These are phyloP conservation scores for Dactylellina leptospora DNA, from an alignment of 2,329 filamentous ascomycete genomes.

Conservation along the genomic window DNA sequence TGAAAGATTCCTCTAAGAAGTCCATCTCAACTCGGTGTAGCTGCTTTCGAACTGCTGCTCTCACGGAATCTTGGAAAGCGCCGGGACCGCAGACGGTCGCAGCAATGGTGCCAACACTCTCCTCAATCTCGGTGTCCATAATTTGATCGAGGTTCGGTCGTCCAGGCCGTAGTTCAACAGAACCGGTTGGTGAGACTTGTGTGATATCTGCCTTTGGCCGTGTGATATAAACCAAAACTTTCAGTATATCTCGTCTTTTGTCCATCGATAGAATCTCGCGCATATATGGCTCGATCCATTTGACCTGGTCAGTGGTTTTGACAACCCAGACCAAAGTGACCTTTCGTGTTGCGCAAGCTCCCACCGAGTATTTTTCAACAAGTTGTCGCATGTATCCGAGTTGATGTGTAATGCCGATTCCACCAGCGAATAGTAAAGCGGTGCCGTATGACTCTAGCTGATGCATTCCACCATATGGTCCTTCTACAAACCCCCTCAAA, in stretches of 20 bases:
- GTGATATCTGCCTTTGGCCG: constrained; percentile 84
- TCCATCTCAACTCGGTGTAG: constrained; percentile 75
- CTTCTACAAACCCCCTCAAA: constrained; percentile 71
- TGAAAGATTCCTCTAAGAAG: constrained; percentile 82
- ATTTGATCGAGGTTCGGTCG: constrained; percentile 82
- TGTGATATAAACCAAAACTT: constrained; percentile 89
- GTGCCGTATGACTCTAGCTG: constrained; percentile 92
- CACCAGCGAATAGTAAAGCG: constrained; percentile 86
- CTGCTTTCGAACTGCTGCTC: constrained; percentile 71
- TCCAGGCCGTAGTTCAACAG: constrained; percentile 90
- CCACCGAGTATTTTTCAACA: constrained; percentile 66
- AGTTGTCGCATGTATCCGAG: constrained; percentile 85
- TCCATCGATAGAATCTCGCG: constrained; percentile 79
- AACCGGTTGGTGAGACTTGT: constrained; percentile 77
- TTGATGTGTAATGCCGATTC: constrained; percentile 94
- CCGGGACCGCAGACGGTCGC: constrained; percentile 84
- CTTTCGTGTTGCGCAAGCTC: constrained; percentile 47
- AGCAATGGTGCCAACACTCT: constrained; percentile 86
- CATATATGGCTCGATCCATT: constrained; percentile 63
- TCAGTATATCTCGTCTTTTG: constrained; percentile 80
- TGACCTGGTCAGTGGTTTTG: constrained; percentile 55
- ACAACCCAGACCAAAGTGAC: constrained; percentile 50
- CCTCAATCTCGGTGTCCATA: constrained; percentile 80
- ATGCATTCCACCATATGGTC: constrained; percentile 85
- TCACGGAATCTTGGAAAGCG: constrained; percentile 77